Percentiles rank a stretch among this genome's conserved stretches.
These are phyloP conservation scores for Euphorbia lathyris DNA, from an alignment of 345 rosid species.

Conservation along the genomic window DNA sequence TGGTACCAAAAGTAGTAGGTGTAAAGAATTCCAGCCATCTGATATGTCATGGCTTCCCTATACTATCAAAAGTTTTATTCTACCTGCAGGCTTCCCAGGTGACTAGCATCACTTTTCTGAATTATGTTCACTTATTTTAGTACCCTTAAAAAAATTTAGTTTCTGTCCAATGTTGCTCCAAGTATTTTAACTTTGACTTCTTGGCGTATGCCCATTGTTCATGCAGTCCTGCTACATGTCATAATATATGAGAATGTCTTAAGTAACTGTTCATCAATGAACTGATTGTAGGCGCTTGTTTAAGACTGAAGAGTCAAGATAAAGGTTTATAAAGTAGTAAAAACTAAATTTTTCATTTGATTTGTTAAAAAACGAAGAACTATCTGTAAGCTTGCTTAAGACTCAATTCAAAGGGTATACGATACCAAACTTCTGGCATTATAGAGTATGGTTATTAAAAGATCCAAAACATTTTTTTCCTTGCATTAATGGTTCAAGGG, in stretches of 20 bases:
- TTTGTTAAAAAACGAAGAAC: no score
- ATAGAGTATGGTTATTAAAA: no score
- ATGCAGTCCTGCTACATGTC: not conserved
- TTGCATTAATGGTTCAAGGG: no score
- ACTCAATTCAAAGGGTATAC: no score
- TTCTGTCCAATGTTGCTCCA: not conserved
- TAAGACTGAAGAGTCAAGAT: no score
- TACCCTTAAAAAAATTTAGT: not conserved
- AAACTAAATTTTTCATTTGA: no score
- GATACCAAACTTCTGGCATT: no score
- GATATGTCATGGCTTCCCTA: slow-evolving; percentile 61
- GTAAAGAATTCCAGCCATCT: slow-evolving; percentile 28
- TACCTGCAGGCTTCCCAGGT: slow-evolving; percentile 95
- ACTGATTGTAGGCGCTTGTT: no score
- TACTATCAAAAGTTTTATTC: slow-evolving; percentile 55
- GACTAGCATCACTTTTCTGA: slow-evolving; percentile 6
- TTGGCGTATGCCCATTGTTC: not conserved
- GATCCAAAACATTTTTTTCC: no score
- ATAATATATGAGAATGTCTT: not conserved
- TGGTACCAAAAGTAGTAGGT: slow-evolving; percentile 20
- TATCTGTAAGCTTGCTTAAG: no score
- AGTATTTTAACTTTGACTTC: not conserved
- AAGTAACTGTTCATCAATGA: no score
- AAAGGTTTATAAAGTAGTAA: no score
- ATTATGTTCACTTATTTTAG: not conserved